Conservation (phyloP, 441 rosid species). For the Erodium texanum region DNA sequence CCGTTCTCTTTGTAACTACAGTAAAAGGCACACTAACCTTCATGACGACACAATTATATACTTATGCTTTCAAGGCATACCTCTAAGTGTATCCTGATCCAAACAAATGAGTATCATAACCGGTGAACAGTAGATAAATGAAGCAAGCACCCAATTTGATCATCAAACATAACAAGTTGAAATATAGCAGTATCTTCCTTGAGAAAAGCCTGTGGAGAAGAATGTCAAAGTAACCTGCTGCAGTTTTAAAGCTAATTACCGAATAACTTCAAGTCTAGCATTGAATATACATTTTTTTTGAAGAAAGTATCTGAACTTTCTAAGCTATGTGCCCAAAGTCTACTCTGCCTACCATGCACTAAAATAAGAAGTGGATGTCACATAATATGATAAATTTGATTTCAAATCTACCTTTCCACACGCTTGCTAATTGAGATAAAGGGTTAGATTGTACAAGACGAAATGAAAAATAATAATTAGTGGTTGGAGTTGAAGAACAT, state of each 20-base stretch:
- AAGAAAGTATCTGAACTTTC: not conserved
- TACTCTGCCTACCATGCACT: not conserved
- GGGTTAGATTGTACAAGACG: not conserved
- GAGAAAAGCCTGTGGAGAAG: constrained; percentile 77
- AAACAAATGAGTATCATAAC: constrained; percentile 65
- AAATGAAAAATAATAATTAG: not conserved
- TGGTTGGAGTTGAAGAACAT: not conserved
- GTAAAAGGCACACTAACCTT: constrained; percentile 55
- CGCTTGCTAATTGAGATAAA: not conserved
- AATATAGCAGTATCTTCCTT: constrained; percentile 77
- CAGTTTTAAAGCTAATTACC: constrained; percentile 51
- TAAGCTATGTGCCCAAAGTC: not conserved
- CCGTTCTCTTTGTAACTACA: constrained; percentile 21
- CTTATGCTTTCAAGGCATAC: constrained; percentile 68
- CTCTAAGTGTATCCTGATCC: constrained; percentile 80
- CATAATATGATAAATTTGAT: not conserved
- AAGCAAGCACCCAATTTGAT: constrained; percentile 55
- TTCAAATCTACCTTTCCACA: not conserved
- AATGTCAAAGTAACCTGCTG: constrained; percentile 57
- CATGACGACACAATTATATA: constrained; percentile 35
- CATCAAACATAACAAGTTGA: constrained; percentile 65
- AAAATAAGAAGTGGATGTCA: not conserved
- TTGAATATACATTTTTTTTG: constrained; percentile 9
- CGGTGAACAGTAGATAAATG: constrained; percentile 61
- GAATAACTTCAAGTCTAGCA: constrained; percentile 31